Percentiles rank a stretch among this genome's conserved stretches.
Conservation (phyloP, 2,329 filamentous ascomycete species). For the Mariannaea elegans region DNA sequence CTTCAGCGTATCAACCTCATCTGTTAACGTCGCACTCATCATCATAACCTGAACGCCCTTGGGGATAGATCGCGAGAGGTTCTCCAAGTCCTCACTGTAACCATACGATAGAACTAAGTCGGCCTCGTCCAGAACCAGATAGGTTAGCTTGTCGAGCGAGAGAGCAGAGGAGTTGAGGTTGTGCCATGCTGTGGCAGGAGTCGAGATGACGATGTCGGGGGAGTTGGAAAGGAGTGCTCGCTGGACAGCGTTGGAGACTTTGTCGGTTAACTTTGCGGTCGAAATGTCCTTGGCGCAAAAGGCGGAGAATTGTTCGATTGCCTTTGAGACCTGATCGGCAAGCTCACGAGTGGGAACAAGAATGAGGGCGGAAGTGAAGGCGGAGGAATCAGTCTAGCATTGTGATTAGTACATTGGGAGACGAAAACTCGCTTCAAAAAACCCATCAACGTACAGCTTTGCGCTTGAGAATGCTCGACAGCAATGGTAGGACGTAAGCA, state of each 20-base stretch:
- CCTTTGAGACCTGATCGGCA: slow-evolving; percentile 87
- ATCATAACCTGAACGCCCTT: slow-evolving; percentile 89
- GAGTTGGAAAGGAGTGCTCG: slow-evolving; percentile 84
- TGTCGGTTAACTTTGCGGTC: slow-evolving; percentile 87
- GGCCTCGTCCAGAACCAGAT: slow-evolving; percentile 92
- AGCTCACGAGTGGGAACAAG: slow-evolving; percentile 95
- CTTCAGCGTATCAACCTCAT: slow-evolving; percentile 87
- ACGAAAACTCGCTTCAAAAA: neutral
- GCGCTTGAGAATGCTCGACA: slow-evolving; percentile 82
- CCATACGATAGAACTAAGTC: slow-evolving; percentile 94
- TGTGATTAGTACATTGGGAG: slow-evolving; percentile 15
- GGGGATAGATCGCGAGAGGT: slow-evolving; percentile 79
- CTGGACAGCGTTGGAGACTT: slow-evolving; percentile 89
- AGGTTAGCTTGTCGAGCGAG: slow-evolving; percentile 73
- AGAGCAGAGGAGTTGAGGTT: slow-evolving; percentile 75
- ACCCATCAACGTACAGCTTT: slow-evolving; percentile 65
- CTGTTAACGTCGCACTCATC: slow-evolving; percentile 91
- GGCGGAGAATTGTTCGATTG: slow-evolving; percentile 77
- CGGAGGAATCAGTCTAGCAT: slow-evolving; percentile 56
- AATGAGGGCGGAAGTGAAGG: slow-evolving; percentile 78
- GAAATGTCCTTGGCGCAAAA: slow-evolving; percentile 88
- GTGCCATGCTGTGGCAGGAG: slow-evolving; percentile 82
- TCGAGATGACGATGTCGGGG: slow-evolving; percentile 91
- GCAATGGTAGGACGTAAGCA: slow-evolving; percentile 90
- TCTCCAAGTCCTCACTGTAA: slow-evolving; percentile 89